Percentiles rank a stretch among this genome's conserved stretches.
phyloP scores from a whole-genome alignment of 306 rosid species.

The Pyrus bretschneideri region DNA sequence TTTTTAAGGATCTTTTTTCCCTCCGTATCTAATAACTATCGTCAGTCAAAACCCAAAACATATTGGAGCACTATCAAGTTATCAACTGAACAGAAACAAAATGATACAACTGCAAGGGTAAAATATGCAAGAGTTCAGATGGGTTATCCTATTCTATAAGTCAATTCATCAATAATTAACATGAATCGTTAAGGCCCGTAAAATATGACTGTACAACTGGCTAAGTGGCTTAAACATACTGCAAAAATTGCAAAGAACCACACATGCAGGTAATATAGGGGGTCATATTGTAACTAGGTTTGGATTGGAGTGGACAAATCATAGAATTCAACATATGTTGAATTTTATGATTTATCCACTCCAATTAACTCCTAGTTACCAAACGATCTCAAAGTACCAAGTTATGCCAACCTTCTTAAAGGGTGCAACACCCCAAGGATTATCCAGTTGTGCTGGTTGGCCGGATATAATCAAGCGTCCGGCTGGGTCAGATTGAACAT shows the following conservation, averaged over 20 bases:
- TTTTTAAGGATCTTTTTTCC: neutral
- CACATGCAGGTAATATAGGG: neutral
- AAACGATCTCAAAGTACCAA: neutral
- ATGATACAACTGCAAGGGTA: too few species aligned
- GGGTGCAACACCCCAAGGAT: conserved; percentile 81
- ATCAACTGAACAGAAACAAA: too few species aligned
- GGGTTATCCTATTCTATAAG: neutral
- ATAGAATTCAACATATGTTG: too few species aligned
- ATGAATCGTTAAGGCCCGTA: neutral
- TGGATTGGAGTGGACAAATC: too few species aligned
- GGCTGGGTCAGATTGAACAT: conserved; percentile 70
- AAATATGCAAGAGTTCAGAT: neutral
- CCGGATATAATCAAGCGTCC: conserved; percentile 71
- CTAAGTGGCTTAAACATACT: neutral
- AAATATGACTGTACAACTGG: neutral
- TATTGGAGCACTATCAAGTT: too few species aligned
- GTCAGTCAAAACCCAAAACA: too few species aligned
- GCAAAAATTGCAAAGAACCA: neutral
- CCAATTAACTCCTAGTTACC: too few species aligned
- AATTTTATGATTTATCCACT: too few species aligned
- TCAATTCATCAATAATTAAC: neutral
- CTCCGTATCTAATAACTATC: neutral
- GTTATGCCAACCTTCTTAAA: conserved; percentile 45
- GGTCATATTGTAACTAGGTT: too few species aligned
- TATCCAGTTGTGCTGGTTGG: conserved; percentile 56